Evolutionary conservation across 495 filamentous ascomycete species (phyloP).

Genomic region (Daldinia grandis): DNA sequence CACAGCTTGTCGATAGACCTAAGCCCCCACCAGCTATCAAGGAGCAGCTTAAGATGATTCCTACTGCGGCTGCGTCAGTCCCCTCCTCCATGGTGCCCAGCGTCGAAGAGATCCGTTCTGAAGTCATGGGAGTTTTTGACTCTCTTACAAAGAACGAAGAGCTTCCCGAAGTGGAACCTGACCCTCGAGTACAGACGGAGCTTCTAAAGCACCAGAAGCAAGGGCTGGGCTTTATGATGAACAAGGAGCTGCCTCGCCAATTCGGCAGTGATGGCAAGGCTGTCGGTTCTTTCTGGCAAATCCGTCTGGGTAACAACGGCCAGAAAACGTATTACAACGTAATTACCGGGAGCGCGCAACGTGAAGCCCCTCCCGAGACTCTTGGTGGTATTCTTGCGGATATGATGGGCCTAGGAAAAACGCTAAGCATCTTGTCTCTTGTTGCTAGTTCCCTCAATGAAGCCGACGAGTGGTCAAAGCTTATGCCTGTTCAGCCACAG

Average conservation of each 20-base stretch:
- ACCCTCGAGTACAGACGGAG: slow-evolving; percentile 67
- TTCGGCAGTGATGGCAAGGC: slow-evolving; percentile 53
- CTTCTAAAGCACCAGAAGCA: slow-evolving; percentile 91
- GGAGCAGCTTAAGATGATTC: slow-evolving; percentile 25
- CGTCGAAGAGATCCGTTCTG: slow-evolving; percentile 82
- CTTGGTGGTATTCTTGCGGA: slow-evolving; percentile 93
- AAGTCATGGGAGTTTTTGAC: slow-evolving; percentile 89
- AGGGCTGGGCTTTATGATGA: slow-evolving; percentile 85
- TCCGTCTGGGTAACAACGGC: slow-evolving; percentile 61
- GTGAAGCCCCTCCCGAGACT: slow-evolving; percentile 71
- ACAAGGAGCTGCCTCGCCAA: slow-evolving; percentile 70
- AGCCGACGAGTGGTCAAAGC: slow-evolving; percentile 64
- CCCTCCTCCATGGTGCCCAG: slow-evolving; percentile 62
- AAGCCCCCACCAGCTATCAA: slow-evolving; percentile 48
- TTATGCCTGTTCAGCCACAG: slow-evolving; percentile 51
- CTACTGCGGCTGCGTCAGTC: slow-evolving; percentile 12
- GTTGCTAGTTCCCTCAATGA: slow-evolving; percentile 68
- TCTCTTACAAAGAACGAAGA: slow-evolving; percentile 76
- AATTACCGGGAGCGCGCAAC: slow-evolving; percentile 75
- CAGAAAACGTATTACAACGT: slow-evolving; percentile 75
- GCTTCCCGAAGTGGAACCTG: slow-evolving; percentile 76
- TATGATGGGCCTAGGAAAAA: slow-evolving; percentile 98
- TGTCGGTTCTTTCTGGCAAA: slow-evolving; percentile 79
- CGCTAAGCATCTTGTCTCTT: slow-evolving; percentile 85
- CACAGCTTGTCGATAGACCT: slow-evolving; percentile 57